Conservation (phyloP, 108 stramenopile genomes). For the Skeletonema costatum region DNA sequence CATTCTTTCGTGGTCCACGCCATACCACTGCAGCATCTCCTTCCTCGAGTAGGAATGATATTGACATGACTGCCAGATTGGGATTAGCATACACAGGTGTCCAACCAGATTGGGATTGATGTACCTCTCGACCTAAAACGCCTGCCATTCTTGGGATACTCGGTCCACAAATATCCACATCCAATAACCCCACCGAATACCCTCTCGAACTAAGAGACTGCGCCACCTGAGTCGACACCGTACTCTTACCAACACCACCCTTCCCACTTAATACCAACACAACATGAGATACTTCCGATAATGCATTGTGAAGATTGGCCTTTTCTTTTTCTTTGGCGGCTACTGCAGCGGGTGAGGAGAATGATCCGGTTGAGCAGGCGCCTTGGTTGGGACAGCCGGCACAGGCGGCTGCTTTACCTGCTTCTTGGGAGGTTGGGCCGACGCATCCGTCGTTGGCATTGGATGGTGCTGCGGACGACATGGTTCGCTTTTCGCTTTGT, state of each 20-base stretch:
- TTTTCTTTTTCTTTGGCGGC: slow-evolving; percentile 58
- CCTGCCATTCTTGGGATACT: slow-evolving; percentile 93
- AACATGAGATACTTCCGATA: slow-evolving; percentile 90
- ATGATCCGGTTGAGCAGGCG: slow-evolving; percentile 91
- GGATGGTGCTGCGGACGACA: slow-evolving; percentile 44
- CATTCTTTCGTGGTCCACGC: slow-evolving; percentile 99
- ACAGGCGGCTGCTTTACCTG: slow-evolving; percentile 93
- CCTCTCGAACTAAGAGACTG: slow-evolving; percentile 88
- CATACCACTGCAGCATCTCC: slow-evolving; percentile 97
- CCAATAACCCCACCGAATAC: slow-evolving; percentile 94
- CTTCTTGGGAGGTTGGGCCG: slow-evolving; percentile 88
- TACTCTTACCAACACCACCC: slow-evolving; percentile 98
- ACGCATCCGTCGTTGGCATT: slow-evolving; percentile 94
- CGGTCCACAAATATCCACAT: slow-evolving; percentile 99
- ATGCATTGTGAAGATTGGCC: slow-evolving; percentile 58
- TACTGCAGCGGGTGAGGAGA: slow-evolving; percentile 69
- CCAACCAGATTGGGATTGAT: slow-evolving; percentile 95
- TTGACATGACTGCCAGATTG: slow-evolving; percentile 96
- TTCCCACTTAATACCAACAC: slow-evolving; percentile 97
- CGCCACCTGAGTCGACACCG: slow-evolving; percentile 93
- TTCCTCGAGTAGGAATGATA: slow-evolving; percentile 95
- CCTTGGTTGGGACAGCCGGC: slow-evolving; percentile 97
- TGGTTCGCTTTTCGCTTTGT: neutral
- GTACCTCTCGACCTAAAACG: slow-evolving; percentile 62
- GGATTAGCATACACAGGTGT: slow-evolving; percentile 93